Base-by-base conservation (phyloP, 495 filamentous ascomycete genomes). In the Bombardia bombarda region DNA sequence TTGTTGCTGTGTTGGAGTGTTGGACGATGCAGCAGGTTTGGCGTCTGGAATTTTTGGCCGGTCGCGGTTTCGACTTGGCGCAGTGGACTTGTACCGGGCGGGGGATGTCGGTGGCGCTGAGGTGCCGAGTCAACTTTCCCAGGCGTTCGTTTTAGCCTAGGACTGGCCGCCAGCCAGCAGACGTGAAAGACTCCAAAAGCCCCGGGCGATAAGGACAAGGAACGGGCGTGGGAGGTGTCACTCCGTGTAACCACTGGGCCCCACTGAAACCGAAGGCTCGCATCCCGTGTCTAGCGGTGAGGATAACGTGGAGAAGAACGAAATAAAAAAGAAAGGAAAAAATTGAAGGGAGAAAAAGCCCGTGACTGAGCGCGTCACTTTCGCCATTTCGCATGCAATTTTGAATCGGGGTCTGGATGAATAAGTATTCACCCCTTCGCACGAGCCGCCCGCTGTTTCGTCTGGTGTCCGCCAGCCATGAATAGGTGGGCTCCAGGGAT, bases 401-500 rank as follows among this genome's bases (percentile, higher is more conserved):
- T n/a, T n/a, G n/a, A n/a, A n/a, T n/a, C n/a, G n/a, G n/a, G n/a
- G n/a, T n/a, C n/a, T n/a, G n/a, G n/a, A n/a, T n/a, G n/a, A n/a
- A n/a, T n/a, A n/a, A n/a, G n/a, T n/a, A n/a, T n/a, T n/a, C n/a
- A n/a, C n/a, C n/a, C n/a, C n/a, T n/a, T n/a, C n/a, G n/a, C n/a
- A n/a, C n/a, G n/a, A n/a, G n/a, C n/a, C n/a, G n/a, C n/a, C 35
- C 40, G 21, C 21, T 31, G 30, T 43, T 43, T 17, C 22, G 16
- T 14, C 34, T 40, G 26, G 33, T n/a, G n/a, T n/a, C 4, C 18
- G 40, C 26, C 20, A 9, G 25, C 39, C 32, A 21, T 32, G 3
- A 4, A 21, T 7, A 37, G 25, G 8, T 24, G 34, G 22, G 42
- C 21, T 38, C n/a, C 23, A 32, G 23, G 35, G 33, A 62, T 62